A percentile compares a stretch with the other conserved stretches of the same genome.
These are phyloP conservation scores for Hyphopichia buzzinii DNA, from an alignment of 1,139 yeast species.

Conservation along the genomic window DNA sequence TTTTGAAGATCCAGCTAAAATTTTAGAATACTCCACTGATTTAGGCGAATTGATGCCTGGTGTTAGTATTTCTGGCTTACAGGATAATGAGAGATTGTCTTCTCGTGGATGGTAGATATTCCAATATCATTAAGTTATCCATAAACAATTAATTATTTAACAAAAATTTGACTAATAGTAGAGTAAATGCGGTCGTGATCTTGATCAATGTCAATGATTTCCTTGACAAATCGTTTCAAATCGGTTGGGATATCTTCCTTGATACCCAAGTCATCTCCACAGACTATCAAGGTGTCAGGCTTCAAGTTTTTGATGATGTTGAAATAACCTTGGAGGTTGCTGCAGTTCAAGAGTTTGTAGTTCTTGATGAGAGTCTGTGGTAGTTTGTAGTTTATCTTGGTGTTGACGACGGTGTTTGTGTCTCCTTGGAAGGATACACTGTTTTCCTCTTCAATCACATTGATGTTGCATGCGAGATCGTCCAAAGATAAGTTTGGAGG, in stretches of 20 bases:
- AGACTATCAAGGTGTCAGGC: slow-evolving; percentile 43
- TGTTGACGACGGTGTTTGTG: slow-evolving; percentile 1
- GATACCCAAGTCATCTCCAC: slow-evolving; percentile 46
- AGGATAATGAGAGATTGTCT: slow-evolving; percentile 48
- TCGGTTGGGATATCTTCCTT: slow-evolving; percentile 31
- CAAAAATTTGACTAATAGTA: slow-evolving; percentile 26
- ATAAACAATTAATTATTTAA: slow-evolving; percentile 5
- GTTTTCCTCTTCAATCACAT: slow-evolving; percentile 8
- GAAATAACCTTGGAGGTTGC: slow-evolving; percentile 43
- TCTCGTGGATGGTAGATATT: slow-evolving; percentile 51
- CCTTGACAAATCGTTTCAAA: slow-evolving; percentile 38
- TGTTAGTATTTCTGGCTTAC: slow-evolving; percentile 52
- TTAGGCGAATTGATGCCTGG: slow-evolving; percentile 80
- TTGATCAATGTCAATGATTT: slow-evolving; percentile 37
- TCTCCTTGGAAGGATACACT: slow-evolving; percentile 1
- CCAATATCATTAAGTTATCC: not conserved
- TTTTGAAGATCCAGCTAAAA: slow-evolving; percentile 60
- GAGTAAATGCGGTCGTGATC: slow-evolving; percentile 27
- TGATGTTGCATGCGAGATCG: slow-evolving; percentile 29
- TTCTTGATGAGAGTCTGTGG: slow-evolving; percentile 28
- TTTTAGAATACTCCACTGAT: slow-evolving; percentile 71
- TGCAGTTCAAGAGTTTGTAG: slow-evolving; percentile 42
- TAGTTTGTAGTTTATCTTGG: slow-evolving; percentile 11
- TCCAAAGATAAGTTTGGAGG: slow-evolving; percentile 47
- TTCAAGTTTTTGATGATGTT: slow-evolving; percentile 40